Conservation (phyloP, 2,329 filamentous ascomycete species). For the Aspergillus ochraceus region DNA sequence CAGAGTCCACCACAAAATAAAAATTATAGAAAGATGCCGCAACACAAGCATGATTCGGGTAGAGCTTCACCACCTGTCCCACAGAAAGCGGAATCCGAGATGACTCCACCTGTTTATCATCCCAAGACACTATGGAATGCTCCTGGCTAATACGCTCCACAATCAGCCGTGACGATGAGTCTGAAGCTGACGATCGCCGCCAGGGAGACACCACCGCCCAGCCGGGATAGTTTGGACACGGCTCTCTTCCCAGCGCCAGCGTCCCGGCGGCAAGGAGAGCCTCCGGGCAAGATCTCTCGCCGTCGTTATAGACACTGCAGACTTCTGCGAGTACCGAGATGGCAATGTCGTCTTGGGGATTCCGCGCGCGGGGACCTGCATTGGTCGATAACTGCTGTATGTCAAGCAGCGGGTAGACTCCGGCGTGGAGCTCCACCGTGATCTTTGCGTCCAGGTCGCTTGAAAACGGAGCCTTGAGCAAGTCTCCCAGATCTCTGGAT, state of each 20-base stretch:
- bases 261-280: conserved; percentile 68
- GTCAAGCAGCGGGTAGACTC: conserved; percentile 74
- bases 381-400: conserved; percentile 76
- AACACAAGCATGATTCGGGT: conserved; percentile 81
- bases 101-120: conserved; percentile 40
- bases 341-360: conserved; percentile 56
- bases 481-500: conserved; percentile 24
- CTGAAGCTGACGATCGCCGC: conserved; percentile 41
- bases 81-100: conserved; percentile 52
- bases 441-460: conserved; percentile 28
- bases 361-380: conserved; percentile 45
- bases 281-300: conserved; percentile 57
- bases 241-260: conserved; percentile 70
- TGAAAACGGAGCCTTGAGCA: conserved; percentile 20
- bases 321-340: conserved; percentile 71
- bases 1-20: conserved; percentile 72
- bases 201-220: conserved; percentile 70
- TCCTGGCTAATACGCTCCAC: conserved; percentile 74
- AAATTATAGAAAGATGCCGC: conserved; percentile 69
- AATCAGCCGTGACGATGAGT: conserved; percentile 56
- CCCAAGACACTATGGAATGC: conserved; percentile 70
- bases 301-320: conserved; percentile 64
- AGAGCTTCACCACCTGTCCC: conserved; percentile 68
- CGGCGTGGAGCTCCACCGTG: conserved; percentile 69
- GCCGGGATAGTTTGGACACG: conserved; percentile 68